phyloP scores from a whole-genome alignment of 208 protist genomes.

The Crithidia bombi region DNA sequence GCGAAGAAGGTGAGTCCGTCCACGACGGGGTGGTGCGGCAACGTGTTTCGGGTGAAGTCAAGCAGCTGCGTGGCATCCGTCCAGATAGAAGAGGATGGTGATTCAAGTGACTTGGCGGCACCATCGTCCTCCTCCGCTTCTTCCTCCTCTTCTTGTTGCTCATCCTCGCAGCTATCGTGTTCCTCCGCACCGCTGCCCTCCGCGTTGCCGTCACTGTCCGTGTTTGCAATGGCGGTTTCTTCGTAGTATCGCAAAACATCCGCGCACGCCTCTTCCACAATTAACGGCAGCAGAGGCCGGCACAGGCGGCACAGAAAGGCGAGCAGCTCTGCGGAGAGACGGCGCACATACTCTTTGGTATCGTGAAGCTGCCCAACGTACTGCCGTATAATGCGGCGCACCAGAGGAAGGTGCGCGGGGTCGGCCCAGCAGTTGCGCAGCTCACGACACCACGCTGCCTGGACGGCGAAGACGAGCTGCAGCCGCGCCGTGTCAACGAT shows the following conservation, averaged over 20 bases:
- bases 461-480: constrained; percentile 83
- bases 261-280: constrained; percentile 59
- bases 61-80: constrained; percentile 20
- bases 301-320: constrained; percentile 71
- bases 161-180: too few species aligned
- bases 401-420: constrained; percentile 25
- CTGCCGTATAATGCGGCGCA: constrained; percentile 57
- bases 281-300: constrained; percentile 50
- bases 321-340: constrained; percentile 80
- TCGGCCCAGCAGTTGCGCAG: constrained; percentile 62
- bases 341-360: constrained; percentile 85
- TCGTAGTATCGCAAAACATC: constrained; percentile 57
- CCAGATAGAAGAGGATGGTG: constrained; percentile 32
- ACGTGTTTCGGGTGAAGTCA: constrained; percentile 47
- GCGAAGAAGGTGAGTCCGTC: constrained; percentile 70
- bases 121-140: constrained; percentile 5
- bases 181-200: constrained; percentile 27
- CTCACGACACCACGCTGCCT: constrained; percentile 89
- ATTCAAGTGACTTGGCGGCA: constrained; percentile 6
- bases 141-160: constrained; percentile 7
- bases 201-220: constrained; percentile 3
- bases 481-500: constrained; percentile 72
- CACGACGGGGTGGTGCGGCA: constrained; percentile 60
- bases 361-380: constrained; percentile 81
- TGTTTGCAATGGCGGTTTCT: constrained; percentile 16